Evolutionary conservation across 768 basidiomycete species (phyloP).

Genomic region (Boletus insuetus): DNA sequence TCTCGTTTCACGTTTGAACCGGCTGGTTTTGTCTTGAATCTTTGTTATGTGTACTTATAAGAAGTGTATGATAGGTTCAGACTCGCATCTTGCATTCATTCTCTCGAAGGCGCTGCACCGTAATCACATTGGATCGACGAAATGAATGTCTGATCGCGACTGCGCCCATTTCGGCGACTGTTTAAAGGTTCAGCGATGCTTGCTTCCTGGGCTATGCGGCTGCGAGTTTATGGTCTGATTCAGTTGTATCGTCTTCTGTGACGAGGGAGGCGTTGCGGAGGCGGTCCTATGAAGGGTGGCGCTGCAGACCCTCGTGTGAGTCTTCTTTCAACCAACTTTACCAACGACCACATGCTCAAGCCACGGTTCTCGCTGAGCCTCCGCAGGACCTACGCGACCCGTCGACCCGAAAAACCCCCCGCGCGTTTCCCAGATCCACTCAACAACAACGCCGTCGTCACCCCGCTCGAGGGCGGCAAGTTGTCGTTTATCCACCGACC

Average conservation of each 20-base stretch:
- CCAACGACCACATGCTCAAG: slow-evolving; percentile 17
- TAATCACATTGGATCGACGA: no score
- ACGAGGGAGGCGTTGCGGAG: no score
- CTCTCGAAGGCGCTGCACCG: no score
- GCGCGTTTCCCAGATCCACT: slow-evolving; percentile 60
- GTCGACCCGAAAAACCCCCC: slow-evolving; percentile 41
- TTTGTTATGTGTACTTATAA: slow-evolving; percentile 32
- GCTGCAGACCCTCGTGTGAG: no score
- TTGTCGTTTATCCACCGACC: slow-evolving; percentile 83
- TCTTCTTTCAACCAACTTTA: no score
- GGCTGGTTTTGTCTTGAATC: slow-evolving; percentile 11
- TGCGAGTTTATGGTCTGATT: no score
- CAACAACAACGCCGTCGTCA: slow-evolving; percentile 46
- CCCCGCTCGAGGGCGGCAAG: slow-evolving; percentile 47
- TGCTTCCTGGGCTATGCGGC: no score
- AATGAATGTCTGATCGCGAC: no score
- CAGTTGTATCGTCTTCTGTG: no score
- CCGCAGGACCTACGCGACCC: slow-evolving; percentile 43
- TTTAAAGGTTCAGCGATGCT: no score
- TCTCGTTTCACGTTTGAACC: background rate
- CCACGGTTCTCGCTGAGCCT: slow-evolving; percentile 6
- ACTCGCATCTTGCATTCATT: slow-evolving; percentile 9
- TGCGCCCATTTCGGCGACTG: no score
- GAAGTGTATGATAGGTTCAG: slow-evolving; percentile 21
- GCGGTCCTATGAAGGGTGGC: no score